A percentile compares a stretch with the other conserved stretches of the same genome.
Conservation (phyloP, 176 grass and related monocot species). For the Rhipidocladum racemiflorum region DNA sequence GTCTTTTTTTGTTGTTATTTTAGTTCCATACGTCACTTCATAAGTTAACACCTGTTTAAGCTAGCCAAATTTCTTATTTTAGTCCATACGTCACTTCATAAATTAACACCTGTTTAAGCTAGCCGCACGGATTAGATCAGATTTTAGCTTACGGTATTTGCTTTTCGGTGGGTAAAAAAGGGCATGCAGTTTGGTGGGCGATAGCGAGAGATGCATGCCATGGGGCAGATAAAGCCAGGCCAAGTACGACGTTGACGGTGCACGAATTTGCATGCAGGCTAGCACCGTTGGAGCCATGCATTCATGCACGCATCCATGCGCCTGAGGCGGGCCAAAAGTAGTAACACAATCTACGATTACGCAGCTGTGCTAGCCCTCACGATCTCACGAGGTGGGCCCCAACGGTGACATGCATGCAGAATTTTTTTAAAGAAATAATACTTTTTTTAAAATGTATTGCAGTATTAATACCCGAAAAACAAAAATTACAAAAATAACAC, state of each 20-base stretch:
- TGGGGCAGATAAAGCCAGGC: conserved; percentile 14
- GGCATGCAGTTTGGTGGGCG: not conserved
- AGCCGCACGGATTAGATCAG: not conserved
- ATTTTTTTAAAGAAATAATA: too few relatives aligned
- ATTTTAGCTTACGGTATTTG: not conserved
- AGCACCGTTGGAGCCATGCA: not conserved
- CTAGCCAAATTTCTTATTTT: not conserved
- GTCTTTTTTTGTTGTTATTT: not conserved
- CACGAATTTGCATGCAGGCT: not conserved
- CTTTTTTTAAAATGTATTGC: too few relatives aligned
- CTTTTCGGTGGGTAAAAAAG: not conserved
- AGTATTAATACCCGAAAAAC: too few relatives aligned
- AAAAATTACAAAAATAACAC: too few relatives aligned
- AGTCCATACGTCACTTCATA: not conserved
- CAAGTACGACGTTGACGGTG: conserved; percentile 30
- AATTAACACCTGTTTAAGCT: not conserved
- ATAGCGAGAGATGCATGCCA: not conserved
- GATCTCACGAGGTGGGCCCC: not conserved
- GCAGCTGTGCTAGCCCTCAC: not conserved
- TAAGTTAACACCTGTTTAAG: not conserved
- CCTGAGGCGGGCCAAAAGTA: not conserved
- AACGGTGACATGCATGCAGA: not conserved
- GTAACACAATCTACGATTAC: too few relatives aligned
- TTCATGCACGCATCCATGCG: not conserved
- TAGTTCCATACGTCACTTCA: not conserved